These are phyloP conservation scores for Rhodosporidiobolus odoratus DNA, from an alignment of 768 basidiomycete genomes.

Conservation along the genomic window DNA sequence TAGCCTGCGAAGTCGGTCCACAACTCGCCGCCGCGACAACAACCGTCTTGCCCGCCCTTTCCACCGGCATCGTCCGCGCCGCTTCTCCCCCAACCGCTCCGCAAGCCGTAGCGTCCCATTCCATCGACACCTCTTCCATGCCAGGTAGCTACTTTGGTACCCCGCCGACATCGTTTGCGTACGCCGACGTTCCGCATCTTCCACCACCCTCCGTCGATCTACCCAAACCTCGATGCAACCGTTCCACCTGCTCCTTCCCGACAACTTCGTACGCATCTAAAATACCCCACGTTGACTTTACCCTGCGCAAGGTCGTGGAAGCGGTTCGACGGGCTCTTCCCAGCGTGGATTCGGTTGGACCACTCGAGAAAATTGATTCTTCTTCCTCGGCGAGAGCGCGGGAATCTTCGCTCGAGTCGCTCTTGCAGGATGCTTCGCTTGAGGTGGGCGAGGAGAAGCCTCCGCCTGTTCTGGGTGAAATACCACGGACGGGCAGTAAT, in stretches of 20 bases:
- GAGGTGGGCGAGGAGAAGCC: neutral
- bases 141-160: too few relatives aligned
- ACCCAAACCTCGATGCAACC: neutral
- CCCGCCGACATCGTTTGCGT: too few relatives aligned
- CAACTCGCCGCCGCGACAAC: neutral
- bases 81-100: too few relatives aligned
- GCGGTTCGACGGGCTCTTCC: conserved; percentile 12
- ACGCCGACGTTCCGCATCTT: neutral
- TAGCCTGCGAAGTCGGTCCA: conserved; percentile 18
- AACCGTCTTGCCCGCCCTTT: neutral
- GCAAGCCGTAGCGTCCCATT: too few relatives aligned
- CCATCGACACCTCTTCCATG: too few relatives aligned
- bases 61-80: neutral
- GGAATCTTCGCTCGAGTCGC: conserved; percentile 5
- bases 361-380: conserved; percentile 55
- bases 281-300: conserved; percentile 21
- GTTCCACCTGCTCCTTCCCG: conserved; percentile 8
- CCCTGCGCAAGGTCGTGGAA: conserved; percentile 22
- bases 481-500: conserved; percentile 2
- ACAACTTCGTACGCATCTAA: neutral
- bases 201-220: neutral
- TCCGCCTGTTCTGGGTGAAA: conserved; percentile 1
- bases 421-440: conserved; percentile 11
- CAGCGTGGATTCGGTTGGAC: conserved; percentile 52
- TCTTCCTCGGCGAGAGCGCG: conserved; percentile 44